phyloP scores from a whole-genome alignment of 768 basidiomycete species.

The Suillus spraguei region DNA sequence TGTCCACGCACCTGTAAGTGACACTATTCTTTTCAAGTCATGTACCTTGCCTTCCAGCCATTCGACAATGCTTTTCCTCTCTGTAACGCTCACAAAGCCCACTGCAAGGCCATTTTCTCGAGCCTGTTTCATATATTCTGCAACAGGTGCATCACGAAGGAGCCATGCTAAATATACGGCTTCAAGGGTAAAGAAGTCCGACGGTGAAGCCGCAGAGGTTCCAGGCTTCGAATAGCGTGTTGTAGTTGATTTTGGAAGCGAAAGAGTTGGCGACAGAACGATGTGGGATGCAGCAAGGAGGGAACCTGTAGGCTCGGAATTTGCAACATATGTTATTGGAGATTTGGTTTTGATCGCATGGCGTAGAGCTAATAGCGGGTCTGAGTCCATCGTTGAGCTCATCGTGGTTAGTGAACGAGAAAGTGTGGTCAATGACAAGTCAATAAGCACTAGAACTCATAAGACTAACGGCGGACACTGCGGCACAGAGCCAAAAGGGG shows the following conservation, averaged over 20 bases:
- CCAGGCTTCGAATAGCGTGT: slow-evolving; percentile 80
- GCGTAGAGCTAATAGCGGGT: slow-evolving; percentile 60
- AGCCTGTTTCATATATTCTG: slow-evolving; percentile 89
- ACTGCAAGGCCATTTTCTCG: slow-evolving; percentile 72
- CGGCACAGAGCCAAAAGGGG: not conserved
- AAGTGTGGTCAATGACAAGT: not conserved
- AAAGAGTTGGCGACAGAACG: slow-evolving; percentile 50
- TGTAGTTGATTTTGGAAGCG: slow-evolving; percentile 70
- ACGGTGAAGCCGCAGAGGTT: slow-evolving; percentile 31
- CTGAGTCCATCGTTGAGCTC: slow-evolving; percentile 29
- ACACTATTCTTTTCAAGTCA: slow-evolving; percentile 29
- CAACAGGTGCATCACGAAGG: slow-evolving; percentile 68
- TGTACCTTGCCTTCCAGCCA: slow-evolving; percentile 68
- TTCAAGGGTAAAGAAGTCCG: slow-evolving; percentile 75
- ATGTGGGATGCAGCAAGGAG: slow-evolving; percentile 67
- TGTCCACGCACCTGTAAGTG: slow-evolving; percentile 23
- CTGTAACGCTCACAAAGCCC: slow-evolving; percentile 84
- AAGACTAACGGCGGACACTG: not conserved
- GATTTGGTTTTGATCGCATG: slow-evolving; percentile 61
- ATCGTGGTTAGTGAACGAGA: slow-evolving; percentile 5
- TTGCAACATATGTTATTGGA: slow-evolving; percentile 48
- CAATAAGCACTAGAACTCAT: not conserved
- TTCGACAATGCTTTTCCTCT: slow-evolving; percentile 83
- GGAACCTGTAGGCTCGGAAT: slow-evolving; percentile 42
- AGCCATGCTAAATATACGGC: slow-evolving; percentile 88